phyloP scores from a whole-genome alignment of 106 monocot species.

The Gastrodia elata region DNA sequence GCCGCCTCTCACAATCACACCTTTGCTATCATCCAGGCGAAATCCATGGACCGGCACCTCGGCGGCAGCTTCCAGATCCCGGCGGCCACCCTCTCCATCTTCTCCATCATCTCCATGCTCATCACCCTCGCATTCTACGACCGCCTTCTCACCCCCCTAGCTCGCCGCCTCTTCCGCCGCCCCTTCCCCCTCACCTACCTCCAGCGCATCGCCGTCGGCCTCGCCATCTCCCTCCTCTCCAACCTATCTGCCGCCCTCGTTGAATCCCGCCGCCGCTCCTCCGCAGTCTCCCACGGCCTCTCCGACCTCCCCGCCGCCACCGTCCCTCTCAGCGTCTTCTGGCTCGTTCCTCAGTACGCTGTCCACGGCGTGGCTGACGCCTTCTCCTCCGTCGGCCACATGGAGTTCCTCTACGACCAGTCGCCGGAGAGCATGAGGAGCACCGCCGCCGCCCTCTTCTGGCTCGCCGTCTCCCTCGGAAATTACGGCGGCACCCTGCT shows the following conservation, averaged over 20 bases:
- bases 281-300: slow-evolving; percentile 18
- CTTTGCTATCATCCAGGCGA: slow-evolving; percentile 32
- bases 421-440: slow-evolving; percentile 45
- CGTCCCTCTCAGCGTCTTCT: slow-evolving; percentile 24
- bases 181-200: slow-evolving; percentile 32
- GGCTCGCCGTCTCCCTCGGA: slow-evolving; percentile 20
- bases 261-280: slow-evolving; percentile 12
- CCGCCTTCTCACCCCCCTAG: slow-evolving; percentile 24
- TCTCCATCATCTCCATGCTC: slow-evolving; percentile 20
- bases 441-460: slow-evolving; percentile 24
- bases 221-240: slow-evolving; percentile 16
- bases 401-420: slow-evolving; percentile 40
- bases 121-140: slow-evolving; percentile 29
- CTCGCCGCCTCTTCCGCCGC: slow-evolving; percentile 24
- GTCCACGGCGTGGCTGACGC: slow-evolving; percentile 25
- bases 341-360: slow-evolving; percentile 38
- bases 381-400: slow-evolving; percentile 26
- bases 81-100: slow-evolving; percentile 21
- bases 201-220: slow-evolving; percentile 28
- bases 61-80: slow-evolving; percentile 18
- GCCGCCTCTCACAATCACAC: slow-evolving; percentile 34
- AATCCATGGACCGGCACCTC: slow-evolving; percentile 43
- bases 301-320: slow-evolving; percentile 7
- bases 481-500: slow-evolving; percentile 22
- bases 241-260: slow-evolving; percentile 18